Evolutionary conservation across 768 basidiomycete species (phyloP), one percentile per base, ranked within the genome.

Genomic region (Sistotremastrum suecicum): DNA sequence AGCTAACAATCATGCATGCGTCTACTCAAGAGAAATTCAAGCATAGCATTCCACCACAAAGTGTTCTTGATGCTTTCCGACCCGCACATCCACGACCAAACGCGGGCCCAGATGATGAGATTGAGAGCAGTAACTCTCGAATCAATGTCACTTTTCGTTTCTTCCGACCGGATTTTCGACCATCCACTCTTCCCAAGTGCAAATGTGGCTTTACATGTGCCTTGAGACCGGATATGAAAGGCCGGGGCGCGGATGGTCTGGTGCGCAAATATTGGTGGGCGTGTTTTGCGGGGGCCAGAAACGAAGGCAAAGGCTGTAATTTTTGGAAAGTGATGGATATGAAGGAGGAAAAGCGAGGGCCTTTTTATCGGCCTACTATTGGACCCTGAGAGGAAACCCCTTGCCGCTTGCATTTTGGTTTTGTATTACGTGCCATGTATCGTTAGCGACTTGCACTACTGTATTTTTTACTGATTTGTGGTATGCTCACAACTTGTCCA

Each of bases 101-200:
- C 42, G 12, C 34, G 45, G 36, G 28, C 44, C 30, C 45, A 20
- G 50, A 44, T 5, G 41, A 43, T 11, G 44, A 37, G 9, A 41
- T 41, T 5, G 69, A 74, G 41, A 65, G 74, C 1, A 78, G 73
- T 5, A 85, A 75, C 50, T 77, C 71, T 51, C 75, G 84, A 29
- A 86, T 89, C 54, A 89, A 89, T 53, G 79, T 89, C 47, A 89
- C 86, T 0, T 89, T 89, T 57, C 72, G 87, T 10, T 89, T 89
- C 56, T 89, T 80, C 52, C 73, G 87, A 45, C 87, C 87, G 5
- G 86, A 89, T 61, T 89, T 83, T 57, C 65, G 67, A 28, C 73
- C 86, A 3, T 56, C 64, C 28, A 75, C 63, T 36, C 84, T 74
- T 1, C 86, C 86, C 1, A 68, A 68, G 39, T 89, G 87, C 55